Conservation (phyloP, 2,329 filamentous ascomycete genomes). For the Aciculosporium take region DNA sequence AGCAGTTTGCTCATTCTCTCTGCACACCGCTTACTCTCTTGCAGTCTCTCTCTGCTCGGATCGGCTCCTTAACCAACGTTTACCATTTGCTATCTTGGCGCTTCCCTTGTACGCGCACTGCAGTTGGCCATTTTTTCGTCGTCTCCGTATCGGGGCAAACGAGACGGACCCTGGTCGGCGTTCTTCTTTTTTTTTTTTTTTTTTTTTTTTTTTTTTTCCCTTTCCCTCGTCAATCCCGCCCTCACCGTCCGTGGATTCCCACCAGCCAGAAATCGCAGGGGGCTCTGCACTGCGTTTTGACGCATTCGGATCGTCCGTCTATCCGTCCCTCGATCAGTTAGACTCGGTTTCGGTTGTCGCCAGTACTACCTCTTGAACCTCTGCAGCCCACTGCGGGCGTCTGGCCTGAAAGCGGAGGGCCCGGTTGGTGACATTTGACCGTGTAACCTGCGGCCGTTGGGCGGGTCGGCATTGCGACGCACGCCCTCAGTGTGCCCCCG, state of each 20-base stretch:
- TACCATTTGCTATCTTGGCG: too few relatives aligned
- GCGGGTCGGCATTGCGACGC: background rate
- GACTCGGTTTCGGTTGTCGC: background rate
- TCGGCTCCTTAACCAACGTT: too few relatives aligned
- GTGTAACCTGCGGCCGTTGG: background rate
- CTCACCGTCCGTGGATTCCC: conserved; percentile 1
- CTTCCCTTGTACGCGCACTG: too few relatives aligned
- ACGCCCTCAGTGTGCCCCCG: background rate
- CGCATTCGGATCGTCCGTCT: background rate
- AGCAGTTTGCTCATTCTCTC: too few relatives aligned
- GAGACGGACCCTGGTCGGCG: too few relatives aligned
- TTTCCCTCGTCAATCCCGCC: background rate
- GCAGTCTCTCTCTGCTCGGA: too few relatives aligned
- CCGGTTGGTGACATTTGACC: background rate
- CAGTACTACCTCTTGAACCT: background rate
- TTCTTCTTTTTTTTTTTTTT: background rate
- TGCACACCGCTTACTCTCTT: too few relatives aligned
- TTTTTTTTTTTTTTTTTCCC: background rate
- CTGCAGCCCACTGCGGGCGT: background rate
- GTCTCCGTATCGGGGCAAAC: background rate
- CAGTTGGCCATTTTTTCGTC: too few relatives aligned
- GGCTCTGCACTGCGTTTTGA: background rate
- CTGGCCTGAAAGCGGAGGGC: background rate
- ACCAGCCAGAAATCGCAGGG: background rate
- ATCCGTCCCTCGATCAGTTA: background rate